These are phyloP conservation scores for Cyberlindnera americana DNA, from an alignment of 805 yeast species.

Conservation along the genomic window DNA sequence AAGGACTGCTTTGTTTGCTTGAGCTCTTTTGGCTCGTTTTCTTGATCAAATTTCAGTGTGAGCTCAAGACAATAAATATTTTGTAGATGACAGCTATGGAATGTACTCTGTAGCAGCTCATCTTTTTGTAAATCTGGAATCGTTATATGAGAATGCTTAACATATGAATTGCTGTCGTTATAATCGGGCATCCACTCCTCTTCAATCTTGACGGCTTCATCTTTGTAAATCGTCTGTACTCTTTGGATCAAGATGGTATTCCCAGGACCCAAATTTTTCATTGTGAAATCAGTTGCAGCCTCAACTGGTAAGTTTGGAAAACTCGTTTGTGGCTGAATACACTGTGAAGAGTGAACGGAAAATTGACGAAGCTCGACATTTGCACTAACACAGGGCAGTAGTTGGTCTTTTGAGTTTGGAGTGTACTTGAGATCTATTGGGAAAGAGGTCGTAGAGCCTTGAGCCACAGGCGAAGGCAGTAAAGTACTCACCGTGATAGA, in stretches of 20 bases:
- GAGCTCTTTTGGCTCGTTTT: neutral
- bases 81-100: slow-evolving; percentile 23
- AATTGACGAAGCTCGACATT: slow-evolving; percentile 10
- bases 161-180: slow-evolving; percentile 3
- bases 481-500: slow-evolving; percentile 10
- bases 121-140: slow-evolving; percentile 10
- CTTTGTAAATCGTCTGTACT: slow-evolving; percentile 10
- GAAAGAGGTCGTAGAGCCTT: slow-evolving; percentile 2
- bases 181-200: slow-evolving; percentile 22
- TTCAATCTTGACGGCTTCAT: neutral
- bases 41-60: slow-evolving; percentile 8
- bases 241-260: slow-evolving; percentile 6
- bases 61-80: slow-evolving; percentile 19
- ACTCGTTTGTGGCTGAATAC: slow-evolving; percentile 8
- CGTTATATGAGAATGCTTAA: slow-evolving; percentile 6
- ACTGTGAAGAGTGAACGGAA: slow-evolving; percentile 14
- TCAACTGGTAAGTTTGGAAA: slow-evolving; percentile 2
- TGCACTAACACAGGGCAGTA: slow-evolving; percentile 4
- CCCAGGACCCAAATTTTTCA: neutral
- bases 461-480: slow-evolving; percentile 13
- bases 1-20: slow-evolving; percentile 1
- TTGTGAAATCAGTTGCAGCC: neutral
- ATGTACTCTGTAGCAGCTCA: slow-evolving; percentile 14
- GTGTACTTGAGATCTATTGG: slow-evolving; percentile 13
- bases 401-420: slow-evolving; percentile 3